These are phyloP conservation scores for Prunus yedoensis DNA, from an alignment of 331 rosid species.

Conservation along the genomic window DNA sequence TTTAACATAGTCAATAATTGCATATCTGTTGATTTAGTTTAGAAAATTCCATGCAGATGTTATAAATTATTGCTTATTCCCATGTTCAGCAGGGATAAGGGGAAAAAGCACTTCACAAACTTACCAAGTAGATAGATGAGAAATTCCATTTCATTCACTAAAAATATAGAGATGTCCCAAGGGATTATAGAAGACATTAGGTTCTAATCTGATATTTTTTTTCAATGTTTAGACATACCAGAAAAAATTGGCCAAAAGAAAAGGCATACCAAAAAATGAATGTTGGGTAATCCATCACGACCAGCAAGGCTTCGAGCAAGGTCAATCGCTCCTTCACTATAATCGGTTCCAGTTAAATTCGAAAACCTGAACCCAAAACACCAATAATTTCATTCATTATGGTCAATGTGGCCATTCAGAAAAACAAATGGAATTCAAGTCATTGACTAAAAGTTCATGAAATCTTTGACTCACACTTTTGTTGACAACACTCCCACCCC, in stretches of 20 bases:
- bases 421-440: background rate
- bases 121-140: background rate
- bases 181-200: background rate
- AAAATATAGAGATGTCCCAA: background rate
- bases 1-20: background rate
- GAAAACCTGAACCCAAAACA: slow-evolving; percentile 66
- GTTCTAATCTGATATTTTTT: slow-evolving; percentile 11
- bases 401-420: background rate
- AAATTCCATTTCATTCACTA: background rate
- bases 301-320: slow-evolving; percentile 85
- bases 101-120: background rate
- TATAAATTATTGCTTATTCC: background rate
- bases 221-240: slow-evolving; percentile 44
- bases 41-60: background rate
- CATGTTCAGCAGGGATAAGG: background rate
- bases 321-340: slow-evolving; percentile 80
- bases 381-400: slow-evolving; percentile 25
- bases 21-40: background rate
- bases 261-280: slow-evolving; percentile 74
- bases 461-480: background rate
- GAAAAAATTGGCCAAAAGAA: slow-evolving; percentile 23
- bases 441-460: background rate
- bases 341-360: slow-evolving; percentile 91
- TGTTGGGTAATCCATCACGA: slow-evolving; percentile 72
- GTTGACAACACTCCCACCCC: background rate